Percentiles rank a stretch among this genome's conserved stretches.
phyloP scores from a whole-genome alignment of 2,329 filamentous ascomycete genomes.

The Calonectria hongkongensis region DNA sequence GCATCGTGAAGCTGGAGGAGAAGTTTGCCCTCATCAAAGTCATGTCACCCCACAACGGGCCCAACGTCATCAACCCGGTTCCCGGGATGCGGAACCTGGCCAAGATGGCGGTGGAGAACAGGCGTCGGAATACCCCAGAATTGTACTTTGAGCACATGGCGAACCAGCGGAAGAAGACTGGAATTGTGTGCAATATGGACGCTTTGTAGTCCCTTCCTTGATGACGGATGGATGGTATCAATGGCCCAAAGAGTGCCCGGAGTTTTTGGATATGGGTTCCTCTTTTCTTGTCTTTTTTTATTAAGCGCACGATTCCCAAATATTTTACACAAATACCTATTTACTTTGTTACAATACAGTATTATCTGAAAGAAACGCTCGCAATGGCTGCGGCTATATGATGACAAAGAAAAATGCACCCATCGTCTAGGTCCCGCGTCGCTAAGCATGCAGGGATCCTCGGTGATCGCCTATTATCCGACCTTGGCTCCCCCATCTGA shows the following conservation, averaged over 20 bases:
- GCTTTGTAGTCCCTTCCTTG: background rate
- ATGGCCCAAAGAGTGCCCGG: background rate
- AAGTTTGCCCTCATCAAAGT: constrained; percentile 25
- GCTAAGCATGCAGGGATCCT: constrained; percentile 23
- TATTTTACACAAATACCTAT: background rate
- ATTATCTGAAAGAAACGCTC: background rate
- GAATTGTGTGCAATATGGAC: constrained; percentile 1
- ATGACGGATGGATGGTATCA: background rate
- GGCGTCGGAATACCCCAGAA: constrained; percentile 8
- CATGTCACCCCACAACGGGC: constrained; percentile 25
- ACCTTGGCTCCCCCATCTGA: constrained; percentile 39
- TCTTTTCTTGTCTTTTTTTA: background rate
- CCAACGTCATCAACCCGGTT: constrained; percentile 28
- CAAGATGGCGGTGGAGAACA: constrained; percentile 27
- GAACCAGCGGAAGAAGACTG: constrained; percentile 27
- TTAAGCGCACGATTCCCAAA: constrained; percentile 9
- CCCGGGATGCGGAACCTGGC: constrained; percentile 20
- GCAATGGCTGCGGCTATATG: background rate
- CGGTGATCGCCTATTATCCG: constrained; percentile 11
- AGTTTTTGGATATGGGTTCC: constrained; percentile 7
- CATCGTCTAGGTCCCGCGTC: background rate
- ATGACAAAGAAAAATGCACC: background rate
- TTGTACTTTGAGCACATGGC: constrained; percentile 27
- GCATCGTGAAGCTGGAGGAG: constrained; percentile 10
- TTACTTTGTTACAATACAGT: background rate